These are phyloP conservation scores for Epithele typhae DNA, from an alignment of 768 basidiomycete species.

Conservation along the genomic window DNA sequence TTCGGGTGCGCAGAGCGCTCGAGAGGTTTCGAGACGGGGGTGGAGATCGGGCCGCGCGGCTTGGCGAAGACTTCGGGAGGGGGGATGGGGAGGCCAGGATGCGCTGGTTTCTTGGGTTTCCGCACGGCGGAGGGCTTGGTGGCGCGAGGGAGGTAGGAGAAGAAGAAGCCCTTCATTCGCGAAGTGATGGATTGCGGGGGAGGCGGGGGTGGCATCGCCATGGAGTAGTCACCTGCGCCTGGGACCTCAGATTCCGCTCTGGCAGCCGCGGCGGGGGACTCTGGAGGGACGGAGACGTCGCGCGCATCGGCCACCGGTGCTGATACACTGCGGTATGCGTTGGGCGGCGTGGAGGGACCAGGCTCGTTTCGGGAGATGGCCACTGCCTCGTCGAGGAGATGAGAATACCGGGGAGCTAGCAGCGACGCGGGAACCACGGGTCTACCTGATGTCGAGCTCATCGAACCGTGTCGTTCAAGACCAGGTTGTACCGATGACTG, in stretches of 20 bases:
- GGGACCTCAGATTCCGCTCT: not conserved
- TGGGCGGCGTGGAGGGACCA: conserved; percentile 1
- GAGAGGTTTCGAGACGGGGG: conserved; percentile 50
- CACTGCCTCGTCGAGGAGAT: conserved; percentile 53
- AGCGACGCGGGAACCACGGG: conserved; percentile 35
- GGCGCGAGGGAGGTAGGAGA: conserved; percentile 55
- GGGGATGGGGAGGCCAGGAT: conserved; percentile 49
- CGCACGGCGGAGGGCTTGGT: conserved; percentile 33
- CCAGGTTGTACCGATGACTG: conserved; percentile 15
- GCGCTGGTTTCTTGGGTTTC: conserved; percentile 19
- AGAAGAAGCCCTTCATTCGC: conserved; percentile 53
- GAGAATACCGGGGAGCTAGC: conserved; percentile 53
- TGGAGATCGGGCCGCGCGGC: conserved; percentile 50
- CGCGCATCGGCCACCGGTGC: conserved; percentile 4
- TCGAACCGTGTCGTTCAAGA: conserved; percentile 22
- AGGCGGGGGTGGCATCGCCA: conserved; percentile 9
- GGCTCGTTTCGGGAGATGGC: conserved; percentile 25
- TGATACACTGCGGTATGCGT: conserved; percentile 11
- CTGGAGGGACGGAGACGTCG: not conserved
- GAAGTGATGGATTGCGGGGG: conserved; percentile 39
- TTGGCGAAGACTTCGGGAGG: conserved; percentile 49
- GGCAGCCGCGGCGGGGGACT: not conserved
- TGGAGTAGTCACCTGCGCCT: not conserved
- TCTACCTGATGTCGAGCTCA: conserved; percentile 25
- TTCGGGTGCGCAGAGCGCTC: conserved; percentile 50